A percentile compares a stretch with the other conserved stretches of the same genome.
phyloP scores from a whole-genome alignment of 139 green algal species.

The Prasinococcaceae sp. region DNA sequence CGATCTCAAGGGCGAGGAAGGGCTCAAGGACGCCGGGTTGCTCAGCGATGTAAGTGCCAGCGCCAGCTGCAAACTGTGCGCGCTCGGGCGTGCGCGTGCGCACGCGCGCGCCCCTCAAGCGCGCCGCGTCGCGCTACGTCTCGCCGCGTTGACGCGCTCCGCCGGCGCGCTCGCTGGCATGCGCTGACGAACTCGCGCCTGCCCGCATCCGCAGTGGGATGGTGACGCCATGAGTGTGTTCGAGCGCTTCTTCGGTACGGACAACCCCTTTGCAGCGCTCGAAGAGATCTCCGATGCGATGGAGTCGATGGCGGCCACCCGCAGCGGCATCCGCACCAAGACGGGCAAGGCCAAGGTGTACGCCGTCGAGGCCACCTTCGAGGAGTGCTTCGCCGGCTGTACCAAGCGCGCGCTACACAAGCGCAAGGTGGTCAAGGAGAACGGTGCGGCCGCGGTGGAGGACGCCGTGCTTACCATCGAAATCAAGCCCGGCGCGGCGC shows the following conservation, averaged over 20 bases:
- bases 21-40: conserved; percentile 50
- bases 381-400: conserved; percentile 58
- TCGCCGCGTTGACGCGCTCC: too few relatives aligned
- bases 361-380: conserved; percentile 39
- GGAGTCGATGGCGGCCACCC: not conserved
- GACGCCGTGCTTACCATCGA: conserved; percentile 32
- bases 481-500: conserved; percentile 44
- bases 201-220: too few relatives aligned
- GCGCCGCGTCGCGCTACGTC: too few relatives aligned
- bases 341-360: conserved; percentile 41
- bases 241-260: conserved; percentile 53
- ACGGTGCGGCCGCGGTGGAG: conserved; percentile 17
- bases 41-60: too few relatives aligned
- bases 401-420: conserved; percentile 48
- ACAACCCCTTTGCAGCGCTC: conserved; percentile 60
- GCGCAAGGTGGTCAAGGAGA: conserved; percentile 19
- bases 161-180: too few relatives aligned
- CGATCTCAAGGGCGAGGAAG: conserved; percentile 55
- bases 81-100: too few relatives aligned
- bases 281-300: conserved; percentile 20
- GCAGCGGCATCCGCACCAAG: not conserved
- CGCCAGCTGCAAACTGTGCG: too few relatives aligned
- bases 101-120: too few relatives aligned
- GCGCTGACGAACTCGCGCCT: too few relatives aligned
- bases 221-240: conserved; percentile 42